Evolutionary conservation across 2,329 filamentous ascomycete genomes (phyloP).

Genomic region (Colletotrichum magnum): DNA sequence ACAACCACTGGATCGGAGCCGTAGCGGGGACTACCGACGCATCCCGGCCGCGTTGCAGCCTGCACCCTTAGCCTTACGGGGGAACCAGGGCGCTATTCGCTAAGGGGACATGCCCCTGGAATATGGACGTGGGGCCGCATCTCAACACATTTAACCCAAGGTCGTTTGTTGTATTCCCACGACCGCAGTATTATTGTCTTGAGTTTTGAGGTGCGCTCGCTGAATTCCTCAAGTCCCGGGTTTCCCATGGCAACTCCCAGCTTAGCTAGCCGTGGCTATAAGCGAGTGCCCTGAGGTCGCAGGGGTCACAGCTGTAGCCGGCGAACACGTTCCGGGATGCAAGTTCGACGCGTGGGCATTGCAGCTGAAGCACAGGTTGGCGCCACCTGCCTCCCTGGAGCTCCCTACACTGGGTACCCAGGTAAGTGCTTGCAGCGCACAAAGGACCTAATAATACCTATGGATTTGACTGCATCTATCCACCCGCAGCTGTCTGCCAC

Average conservation of each 20-base stretch:
- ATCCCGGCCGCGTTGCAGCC: conserved; percentile 22
- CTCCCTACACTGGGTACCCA: no score
- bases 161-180: background rate
- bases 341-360: conserved; percentile 34
- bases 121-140: conserved; percentile 7
- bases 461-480: no score
- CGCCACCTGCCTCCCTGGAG: no score
- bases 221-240: conserved; percentile 30
- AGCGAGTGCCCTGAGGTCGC: conserved; percentile 9
- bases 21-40: conserved; percentile 28
- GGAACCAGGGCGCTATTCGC: conserved; percentile 25
- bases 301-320: conserved; percentile 33
- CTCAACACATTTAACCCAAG: conserved; percentile 20
- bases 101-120: conserved; percentile 7
- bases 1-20: conserved; percentile 11
- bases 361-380: conserved; percentile 11
- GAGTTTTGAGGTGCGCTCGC: conserved; percentile 9
- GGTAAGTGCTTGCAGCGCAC: no score
- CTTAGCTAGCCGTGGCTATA: conserved; percentile 10
- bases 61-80: conserved; percentile 16
- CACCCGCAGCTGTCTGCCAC: no score
- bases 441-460: no score
- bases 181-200: conserved; percentile 4
- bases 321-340: conserved; percentile 31
- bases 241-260: conserved; percentile 36